Base-by-base conservation (phyloP, 2,329 filamentous ascomycete genomes). In the Fusarium cicatricum region DNA sequence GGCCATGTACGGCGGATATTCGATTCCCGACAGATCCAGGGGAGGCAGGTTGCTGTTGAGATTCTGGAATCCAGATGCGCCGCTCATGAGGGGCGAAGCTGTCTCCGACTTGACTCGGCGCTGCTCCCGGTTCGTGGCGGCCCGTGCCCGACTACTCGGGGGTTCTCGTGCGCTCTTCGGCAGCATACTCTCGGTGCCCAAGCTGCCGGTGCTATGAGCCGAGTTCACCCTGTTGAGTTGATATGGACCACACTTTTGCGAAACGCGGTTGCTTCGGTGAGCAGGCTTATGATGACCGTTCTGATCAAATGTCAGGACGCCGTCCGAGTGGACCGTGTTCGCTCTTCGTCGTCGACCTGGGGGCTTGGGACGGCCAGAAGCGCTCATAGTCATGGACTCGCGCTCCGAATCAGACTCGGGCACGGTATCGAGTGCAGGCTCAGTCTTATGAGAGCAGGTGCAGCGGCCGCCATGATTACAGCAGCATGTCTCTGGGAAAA, bases 391-490 rank as follows among this genome's bases (percentile, higher is more conserved):
- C 26, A 70, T 68, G 40, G 73, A 67, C 50, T 81, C 78, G 56
- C 77, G 74, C 62, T 87, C 82, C 57, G 85, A 83, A 68, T 86
- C 82, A 58, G 85, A 85, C 72, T 89, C 86, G 48, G 84, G 85
- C 14, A 89, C 85, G 2, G 85, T 83, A 67, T 88, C 85, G 55
- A 88, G 80, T 61, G 64, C 68, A 40, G 77, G 76, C 67, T 89
- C 86, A 73, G 85, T 87, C 75, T 88, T 89, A 70, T 82, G 74
- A 51, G 80, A 80, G 72, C 87, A 90, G 49, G 84, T 84, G 77
- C 87, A 90, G 65, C 83, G 83, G 39, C 82, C 85, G 60, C 87
- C 87, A 66, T 89, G 87, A 72, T 88, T 89, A 74, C 87, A 90
- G 75, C 85, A 89, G 73, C 87, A 90, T 65, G 83, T 87, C 66